Conservation (phyloP, 2,329 filamentous ascomycete species). For the Aspergillus quadricinctus region DNA sequence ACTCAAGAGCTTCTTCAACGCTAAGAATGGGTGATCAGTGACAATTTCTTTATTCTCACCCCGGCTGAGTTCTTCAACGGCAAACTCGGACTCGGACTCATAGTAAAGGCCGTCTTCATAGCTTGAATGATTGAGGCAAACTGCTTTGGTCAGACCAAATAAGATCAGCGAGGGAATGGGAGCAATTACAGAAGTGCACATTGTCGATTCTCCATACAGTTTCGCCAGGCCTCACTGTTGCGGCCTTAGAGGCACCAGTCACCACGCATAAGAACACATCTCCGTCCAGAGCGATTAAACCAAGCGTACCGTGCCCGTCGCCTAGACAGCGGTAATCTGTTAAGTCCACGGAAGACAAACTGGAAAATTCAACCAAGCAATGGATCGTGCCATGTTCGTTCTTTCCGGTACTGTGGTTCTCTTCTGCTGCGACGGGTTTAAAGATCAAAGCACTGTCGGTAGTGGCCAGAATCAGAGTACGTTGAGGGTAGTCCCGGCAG, state of each 20-base stretch:
- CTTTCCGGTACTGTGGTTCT: constrained; percentile 42
- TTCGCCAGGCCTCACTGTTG: constrained; percentile 79
- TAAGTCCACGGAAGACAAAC: constrained; percentile 61
- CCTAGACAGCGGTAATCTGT: constrained; percentile 74
- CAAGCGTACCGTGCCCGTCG: constrained; percentile 78
- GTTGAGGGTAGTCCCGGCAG: constrained; percentile 79
- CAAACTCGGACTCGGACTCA: constrained; percentile 51
- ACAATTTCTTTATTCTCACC: constrained; percentile 63
- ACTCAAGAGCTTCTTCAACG: constrained; percentile 84
- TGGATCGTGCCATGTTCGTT: constrained; percentile 42
- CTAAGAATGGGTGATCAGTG: constrained; percentile 82
- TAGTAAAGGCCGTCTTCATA: constrained; percentile 72
- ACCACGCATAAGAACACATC: constrained; percentile 92
- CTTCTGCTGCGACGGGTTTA: constrained; percentile 66
- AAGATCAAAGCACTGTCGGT: constrained; percentile 77
- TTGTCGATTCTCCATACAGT: constrained; percentile 80
- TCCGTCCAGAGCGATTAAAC: constrained; percentile 74
- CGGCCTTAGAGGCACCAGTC: constrained; percentile 71
- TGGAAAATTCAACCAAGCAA: constrained; percentile 87
- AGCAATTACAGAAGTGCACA: constrained; percentile 68
- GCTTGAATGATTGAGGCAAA: constrained; percentile 80
- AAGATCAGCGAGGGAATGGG: neutral
- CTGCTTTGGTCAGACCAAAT: constrained; percentile 35
- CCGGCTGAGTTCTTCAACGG: constrained; percentile 51
- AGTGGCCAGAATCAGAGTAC: constrained; percentile 82